Base-by-base conservation (phyloP, 805 yeast genomes). In the Millerozyma acaciae region DNA sequence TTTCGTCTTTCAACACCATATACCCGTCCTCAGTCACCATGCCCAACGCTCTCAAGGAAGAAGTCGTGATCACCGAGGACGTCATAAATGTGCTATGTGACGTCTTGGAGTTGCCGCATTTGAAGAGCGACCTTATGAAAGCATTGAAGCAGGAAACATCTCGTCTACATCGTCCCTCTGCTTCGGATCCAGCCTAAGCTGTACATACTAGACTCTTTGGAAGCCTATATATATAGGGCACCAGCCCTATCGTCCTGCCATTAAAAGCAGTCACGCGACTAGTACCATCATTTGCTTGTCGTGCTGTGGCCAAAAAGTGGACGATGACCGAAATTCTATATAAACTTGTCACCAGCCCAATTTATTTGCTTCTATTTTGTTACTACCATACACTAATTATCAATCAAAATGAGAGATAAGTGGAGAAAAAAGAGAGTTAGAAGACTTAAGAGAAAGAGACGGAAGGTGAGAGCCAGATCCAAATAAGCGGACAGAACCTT, bases 361-460 rank as follows among this genome's bases (percentile, higher is more conserved):
- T n/a, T 32, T 37, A 33, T 40, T 43, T 40, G 41, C 37, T 39
- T 44, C 40, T 41, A 38, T 32, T 36, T 39, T 39, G 41, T 42
- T 38, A 28, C 31, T 31, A 30, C 35, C 43, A 43, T 51, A 55
- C 59, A 55, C 53, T 48, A 49, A 45, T 50, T 50, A 47, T 54
- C 53, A 50, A 57, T 62, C 57, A 59, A 64, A 62, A 84, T 84
- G 95, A 84, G 95, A 82, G 81, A 84, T 76, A 89, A 89, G 84
- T 89, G 97, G 97, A 90, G 96, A 85, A 90, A 90, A 85, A 90
- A 90, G 95, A 90, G 97, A 89, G 95, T 84, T 75, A 89, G 97
- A 86, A 87, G 97, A 86, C 85, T 90, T 70, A 90, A 90, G 86
- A 87, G 97, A 81, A 90, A 90, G 95, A 86, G 97, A 84, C 96